phyloP scores from a whole-genome alignment of 495 filamentous ascomycete species.

The Penicillium longicatenatum region DNA sequence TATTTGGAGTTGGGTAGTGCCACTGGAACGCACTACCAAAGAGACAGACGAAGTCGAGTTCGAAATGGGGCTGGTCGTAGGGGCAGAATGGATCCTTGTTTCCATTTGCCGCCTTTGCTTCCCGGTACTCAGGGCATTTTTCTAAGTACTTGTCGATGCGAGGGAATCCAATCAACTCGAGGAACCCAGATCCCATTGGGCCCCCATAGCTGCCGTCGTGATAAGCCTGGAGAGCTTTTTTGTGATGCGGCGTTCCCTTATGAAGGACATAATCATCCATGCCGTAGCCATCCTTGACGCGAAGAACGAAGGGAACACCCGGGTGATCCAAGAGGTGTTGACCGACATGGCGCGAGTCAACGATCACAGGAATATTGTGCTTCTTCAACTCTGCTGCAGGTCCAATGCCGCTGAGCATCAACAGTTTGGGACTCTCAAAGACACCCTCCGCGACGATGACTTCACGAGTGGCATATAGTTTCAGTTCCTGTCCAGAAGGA shows the following conservation, averaged over 20 bases:
- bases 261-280: conserved; percentile 58
- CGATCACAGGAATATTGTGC: conserved; percentile 49
- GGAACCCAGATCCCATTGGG: conserved; percentile 46
- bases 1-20: conserved; percentile 53
- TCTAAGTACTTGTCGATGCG: conserved; percentile 48
- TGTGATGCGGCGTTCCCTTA: conserved; percentile 24
- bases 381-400: conserved; percentile 45
- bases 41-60: conserved; percentile 63
- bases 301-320: conserved; percentile 55
- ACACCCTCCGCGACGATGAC: conserved; percentile 49
- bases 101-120: conserved; percentile 30
- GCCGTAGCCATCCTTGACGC: conserved; percentile 55
- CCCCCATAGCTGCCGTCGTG: conserved; percentile 42
- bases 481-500: conserved; percentile 17
- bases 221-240: conserved; percentile 26
- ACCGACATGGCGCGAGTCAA: conserved; percentile 53
- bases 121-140: conserved; percentile 42
- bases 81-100: background rate
- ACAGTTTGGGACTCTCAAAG: conserved; percentile 49
- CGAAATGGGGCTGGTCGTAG: conserved; percentile 62
- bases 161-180: conserved; percentile 53
- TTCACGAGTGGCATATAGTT: conserved; percentile 43
- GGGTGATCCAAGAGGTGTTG: conserved; percentile 62
- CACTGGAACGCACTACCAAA: conserved; percentile 63
- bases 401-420: conserved; percentile 52